Conservation (phyloP, 1,284 basidiomycete genomes). For the Ceratobasidium papillatum region DNA sequence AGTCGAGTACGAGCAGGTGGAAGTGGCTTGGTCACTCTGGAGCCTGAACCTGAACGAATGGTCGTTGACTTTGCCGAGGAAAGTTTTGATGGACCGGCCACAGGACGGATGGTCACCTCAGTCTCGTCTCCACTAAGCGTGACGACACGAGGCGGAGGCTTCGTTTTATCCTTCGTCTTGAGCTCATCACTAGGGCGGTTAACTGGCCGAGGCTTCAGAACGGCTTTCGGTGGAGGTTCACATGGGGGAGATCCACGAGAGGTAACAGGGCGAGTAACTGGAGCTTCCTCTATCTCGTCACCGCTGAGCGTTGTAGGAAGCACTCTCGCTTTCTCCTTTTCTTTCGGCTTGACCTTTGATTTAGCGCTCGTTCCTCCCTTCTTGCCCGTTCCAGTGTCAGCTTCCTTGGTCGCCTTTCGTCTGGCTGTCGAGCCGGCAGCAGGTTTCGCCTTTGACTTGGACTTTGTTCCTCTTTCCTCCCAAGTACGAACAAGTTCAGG, state of each 20-base stretch:
- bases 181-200: not conserved
- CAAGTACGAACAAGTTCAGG: conserved; percentile 69
- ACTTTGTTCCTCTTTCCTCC: conserved; percentile 58
- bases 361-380: conserved; percentile 13
- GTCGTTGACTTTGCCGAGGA: not conserved
- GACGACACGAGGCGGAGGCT: not conserved
- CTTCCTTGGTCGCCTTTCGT: conserved; percentile 1
- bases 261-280: not conserved
- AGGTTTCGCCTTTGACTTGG: conserved; percentile 13
- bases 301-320: conserved; percentile 31
- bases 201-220: not conserved
- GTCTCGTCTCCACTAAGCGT: conserved; percentile 3
- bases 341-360: conserved; percentile 2
- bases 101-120: not conserved
- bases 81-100: not conserved
- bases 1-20: not conserved
- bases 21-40: not conserved
- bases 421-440: conserved; percentile 1
- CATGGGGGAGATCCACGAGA: not conserved
- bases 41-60: not conserved
- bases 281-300: conserved; percentile 20
- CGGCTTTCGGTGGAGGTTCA: not conserved
- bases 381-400: conserved; percentile 18
- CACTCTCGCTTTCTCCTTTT: conserved; percentile 16
- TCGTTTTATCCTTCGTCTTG: not conserved